Conservation (phyloP, 116 monocot species). For the Papilionanthe hybrid region DNA sequence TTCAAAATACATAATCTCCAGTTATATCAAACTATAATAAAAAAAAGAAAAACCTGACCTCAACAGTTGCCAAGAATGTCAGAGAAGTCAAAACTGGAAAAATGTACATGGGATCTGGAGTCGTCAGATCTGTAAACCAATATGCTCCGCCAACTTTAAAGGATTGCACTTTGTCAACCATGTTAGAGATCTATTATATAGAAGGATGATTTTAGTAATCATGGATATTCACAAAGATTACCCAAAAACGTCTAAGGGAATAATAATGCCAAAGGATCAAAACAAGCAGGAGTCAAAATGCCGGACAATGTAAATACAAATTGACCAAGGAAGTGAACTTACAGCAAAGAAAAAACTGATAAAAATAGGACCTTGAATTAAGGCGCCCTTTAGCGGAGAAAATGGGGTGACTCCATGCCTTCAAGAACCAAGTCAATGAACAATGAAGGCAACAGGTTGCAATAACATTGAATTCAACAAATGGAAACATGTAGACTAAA, state of each 20-base stretch:
- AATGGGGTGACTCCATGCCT: conserved; percentile 95
- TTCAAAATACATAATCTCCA: neutral
- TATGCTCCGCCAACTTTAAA: conserved; percentile 80
- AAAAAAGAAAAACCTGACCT: conserved; percentile 40
- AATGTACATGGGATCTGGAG: conserved; percentile 69
- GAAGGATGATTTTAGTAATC: neutral
- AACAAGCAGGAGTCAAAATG: neutral
- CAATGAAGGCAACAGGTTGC: conserved; percentile 11
- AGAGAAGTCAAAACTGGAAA: conserved; percentile 79
- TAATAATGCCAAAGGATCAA: neutral
- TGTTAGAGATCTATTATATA: conserved; percentile 74
- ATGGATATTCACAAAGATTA: too few relatives aligned
- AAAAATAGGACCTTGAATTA: conserved; percentile 94
- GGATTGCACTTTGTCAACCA: conserved; percentile 97
- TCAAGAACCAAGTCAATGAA: conserved; percentile 14
- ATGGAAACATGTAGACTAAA: neutral
- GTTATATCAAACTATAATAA: neutral
- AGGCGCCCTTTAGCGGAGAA: conserved; percentile 83
- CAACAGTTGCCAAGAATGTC: conserved; percentile 77
- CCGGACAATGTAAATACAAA: neutral
- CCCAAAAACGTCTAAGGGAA: neutral
- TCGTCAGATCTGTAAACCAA: conserved; percentile 99
- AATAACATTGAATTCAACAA: neutral
- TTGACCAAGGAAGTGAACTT: conserved; percentile 24
- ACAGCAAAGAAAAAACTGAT: conserved; percentile 97